Evolutionary conservation across 225 moss, liverwort and hornwort genomes (phyloP), one percentile per base, ranked within the genome.

Genomic region (Polytrichum formosum): DNA sequence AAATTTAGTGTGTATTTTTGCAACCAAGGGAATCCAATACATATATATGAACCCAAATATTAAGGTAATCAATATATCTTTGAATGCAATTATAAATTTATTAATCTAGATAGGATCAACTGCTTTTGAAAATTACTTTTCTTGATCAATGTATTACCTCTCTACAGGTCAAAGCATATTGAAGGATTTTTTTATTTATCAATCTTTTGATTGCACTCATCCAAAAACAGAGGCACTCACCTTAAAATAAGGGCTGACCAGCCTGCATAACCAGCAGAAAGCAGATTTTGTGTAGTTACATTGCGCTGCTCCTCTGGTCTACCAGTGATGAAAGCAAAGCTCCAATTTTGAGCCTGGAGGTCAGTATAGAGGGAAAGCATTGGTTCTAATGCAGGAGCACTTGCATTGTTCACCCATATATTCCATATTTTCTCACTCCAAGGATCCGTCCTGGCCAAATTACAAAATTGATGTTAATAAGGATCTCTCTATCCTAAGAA

Each of bases 251-350:
- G 85, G 66, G 66, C 73, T 56, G 77, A 70, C 92, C 94, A 98
- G 29, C 78, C 85, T 63, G 82, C 64, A 74, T 83, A 98, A 56
- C 94, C 97, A 9, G 82, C 94, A 58, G 79, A 74, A 28, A 83
- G 66, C 13, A 94, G 81, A 76, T 94, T 98, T 61, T 56, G 73
- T 62, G 75, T 77, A 13, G 94, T 94, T 18, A 10, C 78, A 25
- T 77, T 81, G 65, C 84, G 77, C 66, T 88, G 87, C 28, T 64
- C 72, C 67, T 90, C 83, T 23, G 88, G 76, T 75, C 92, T 89
- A 54, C 94, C 92, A 18, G 91, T 91, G 74, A 98, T 84, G 59
- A 94, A 92, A 35, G 86, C 85, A 26, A 92, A 28, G 70, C 92
- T 89, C 74, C 91, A 86, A 46, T 94, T 90, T 61, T 78, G 79